phyloP scores from a whole-genome alignment of 2,329 filamentous ascomycete genomes.

The Xylaria multiplex region DNA sequence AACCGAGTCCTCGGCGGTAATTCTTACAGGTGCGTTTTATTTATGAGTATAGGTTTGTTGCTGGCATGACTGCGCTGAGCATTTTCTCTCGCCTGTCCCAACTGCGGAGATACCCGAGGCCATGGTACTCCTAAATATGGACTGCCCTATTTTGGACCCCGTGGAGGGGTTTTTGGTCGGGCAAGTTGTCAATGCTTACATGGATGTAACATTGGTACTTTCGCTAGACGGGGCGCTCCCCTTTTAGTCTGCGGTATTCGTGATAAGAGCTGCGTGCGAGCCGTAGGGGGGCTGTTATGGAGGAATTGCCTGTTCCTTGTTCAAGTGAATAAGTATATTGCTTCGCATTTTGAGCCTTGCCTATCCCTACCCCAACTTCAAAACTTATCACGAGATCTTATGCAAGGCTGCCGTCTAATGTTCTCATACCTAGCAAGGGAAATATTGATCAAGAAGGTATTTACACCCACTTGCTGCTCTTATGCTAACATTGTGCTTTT shows the following conservation, averaged over 20 bases:
- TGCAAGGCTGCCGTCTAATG: neutral
- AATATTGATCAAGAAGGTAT: neutral
- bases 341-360: neutral
- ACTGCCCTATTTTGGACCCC: neutral
- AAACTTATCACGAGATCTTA: neutral
- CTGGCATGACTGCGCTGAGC: neutral
- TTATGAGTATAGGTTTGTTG: neutral
- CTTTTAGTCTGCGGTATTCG: neutral
- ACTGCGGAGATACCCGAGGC: neutral
- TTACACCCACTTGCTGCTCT: neutral
- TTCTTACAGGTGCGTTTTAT: neutral
- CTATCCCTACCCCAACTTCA: neutral
- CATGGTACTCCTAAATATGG: neutral
- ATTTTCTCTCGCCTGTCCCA: neutral
- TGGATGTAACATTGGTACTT: too few relatives aligned
- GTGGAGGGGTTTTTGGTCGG: neutral
- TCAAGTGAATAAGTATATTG: neutral
- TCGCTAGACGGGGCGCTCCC: neutral
- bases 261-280: neutral
- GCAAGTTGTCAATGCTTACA: neutral
- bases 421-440: neutral
- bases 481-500: too few relatives aligned
- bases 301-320: neutral
- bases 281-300: neutral
- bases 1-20: conserved; percentile 9